Percentiles rank a stretch among this genome's conserved stretches.
phyloP scores from a whole-genome alignment of 768 basidiomycete species.

The Gelatoporia subvermispora region DNA sequence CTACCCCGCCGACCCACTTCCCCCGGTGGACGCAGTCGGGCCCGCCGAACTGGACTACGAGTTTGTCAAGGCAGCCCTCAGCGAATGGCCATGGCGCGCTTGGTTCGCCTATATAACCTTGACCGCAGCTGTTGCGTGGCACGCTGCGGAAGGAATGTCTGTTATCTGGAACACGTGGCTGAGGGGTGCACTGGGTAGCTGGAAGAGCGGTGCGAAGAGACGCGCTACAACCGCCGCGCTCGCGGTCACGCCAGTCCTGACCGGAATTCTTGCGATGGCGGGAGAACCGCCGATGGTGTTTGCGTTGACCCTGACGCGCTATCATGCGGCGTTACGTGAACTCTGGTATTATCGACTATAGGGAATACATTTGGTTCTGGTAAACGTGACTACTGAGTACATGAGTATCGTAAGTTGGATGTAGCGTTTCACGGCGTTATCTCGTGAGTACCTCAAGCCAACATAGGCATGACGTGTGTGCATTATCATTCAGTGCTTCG shows the following conservation, averaged over 20 bases:
- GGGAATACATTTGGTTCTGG: background rate
- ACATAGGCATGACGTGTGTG: background rate
- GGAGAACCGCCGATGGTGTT: conserved; percentile 57
- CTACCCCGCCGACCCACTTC: conserved; percentile 38
- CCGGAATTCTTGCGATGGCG: conserved; percentile 50
- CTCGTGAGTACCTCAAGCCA: background rate
- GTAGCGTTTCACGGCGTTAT: background rate
- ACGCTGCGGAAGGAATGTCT: conserved; percentile 56
- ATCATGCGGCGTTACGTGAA: conserved; percentile 42
- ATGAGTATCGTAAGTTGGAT: no score
- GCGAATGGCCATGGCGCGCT: conserved; percentile 55
- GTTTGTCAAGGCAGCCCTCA: conserved; percentile 71
- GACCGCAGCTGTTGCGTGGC: conserved; percentile 49
- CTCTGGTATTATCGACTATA: conserved; percentile 45
- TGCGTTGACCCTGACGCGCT: conserved; percentile 44
- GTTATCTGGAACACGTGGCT: conserved; percentile 50
- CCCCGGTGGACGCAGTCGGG: conserved; percentile 54
- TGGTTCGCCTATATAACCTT: conserved; percentile 62
- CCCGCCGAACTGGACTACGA: conserved; percentile 81
- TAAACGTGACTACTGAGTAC: background rate
- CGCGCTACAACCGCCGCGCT: conserved; percentile 30
- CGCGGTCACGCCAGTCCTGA: conserved; percentile 45
- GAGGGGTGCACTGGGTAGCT: conserved; percentile 21
- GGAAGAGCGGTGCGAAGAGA: conserved; percentile 22
- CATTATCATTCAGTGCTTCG: conserved; percentile 22